phyloP scores from a whole-genome alignment of 805 yeast genomes.

The Lachancea dasiensis region DNA sequence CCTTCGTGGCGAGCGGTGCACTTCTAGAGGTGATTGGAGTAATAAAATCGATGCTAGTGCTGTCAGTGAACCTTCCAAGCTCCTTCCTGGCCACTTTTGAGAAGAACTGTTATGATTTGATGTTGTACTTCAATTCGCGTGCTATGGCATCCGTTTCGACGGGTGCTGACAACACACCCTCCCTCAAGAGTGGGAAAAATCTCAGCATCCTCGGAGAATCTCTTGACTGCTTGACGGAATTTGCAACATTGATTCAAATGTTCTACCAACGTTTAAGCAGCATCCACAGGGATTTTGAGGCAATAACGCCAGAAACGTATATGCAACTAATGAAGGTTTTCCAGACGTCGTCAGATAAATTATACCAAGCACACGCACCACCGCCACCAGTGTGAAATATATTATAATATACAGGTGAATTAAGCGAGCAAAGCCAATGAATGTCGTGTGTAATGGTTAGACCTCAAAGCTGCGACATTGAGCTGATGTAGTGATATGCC shows the following conservation, averaged over 20 bases:
- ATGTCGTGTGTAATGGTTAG: slow-evolving; percentile 1
- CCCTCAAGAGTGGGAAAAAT: slow-evolving; percentile 30
- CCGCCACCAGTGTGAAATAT: slow-evolving; percentile 26
- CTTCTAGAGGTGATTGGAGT: slow-evolving; percentile 35
- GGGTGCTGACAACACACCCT: slow-evolving; percentile 17
- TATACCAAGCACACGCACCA: slow-evolving; percentile 31
- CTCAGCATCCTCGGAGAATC: slow-evolving; percentile 40
- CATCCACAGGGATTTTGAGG: slow-evolving; percentile 21
- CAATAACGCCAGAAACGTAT: slow-evolving; percentile 21
- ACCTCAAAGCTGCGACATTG: no score
- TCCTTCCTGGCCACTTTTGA: slow-evolving; percentile 35
- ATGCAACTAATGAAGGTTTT: slow-evolving; percentile 21
- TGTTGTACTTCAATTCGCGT: slow-evolving; percentile 49
- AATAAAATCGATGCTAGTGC: slow-evolving; percentile 48
- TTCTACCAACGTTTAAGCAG: slow-evolving; percentile 23
- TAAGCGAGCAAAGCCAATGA: neutral
- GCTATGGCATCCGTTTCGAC: slow-evolving; percentile 26
- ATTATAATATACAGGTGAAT: neutral
- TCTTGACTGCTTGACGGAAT: slow-evolving; percentile 36
- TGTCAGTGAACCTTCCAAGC: slow-evolving; percentile 51
- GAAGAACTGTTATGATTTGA: slow-evolving; percentile 38
- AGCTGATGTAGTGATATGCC: no score
- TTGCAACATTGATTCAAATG: slow-evolving; percentile 27
- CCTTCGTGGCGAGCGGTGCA: slow-evolving; percentile 54
- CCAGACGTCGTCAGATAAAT: slow-evolving; percentile 25